Percentiles rank a stretch among this genome's conserved stretches.
These are phyloP conservation scores for Phytophthora idaei DNA, from an alignment of 352 stramenopile genomes.

Conservation along the genomic window DNA sequence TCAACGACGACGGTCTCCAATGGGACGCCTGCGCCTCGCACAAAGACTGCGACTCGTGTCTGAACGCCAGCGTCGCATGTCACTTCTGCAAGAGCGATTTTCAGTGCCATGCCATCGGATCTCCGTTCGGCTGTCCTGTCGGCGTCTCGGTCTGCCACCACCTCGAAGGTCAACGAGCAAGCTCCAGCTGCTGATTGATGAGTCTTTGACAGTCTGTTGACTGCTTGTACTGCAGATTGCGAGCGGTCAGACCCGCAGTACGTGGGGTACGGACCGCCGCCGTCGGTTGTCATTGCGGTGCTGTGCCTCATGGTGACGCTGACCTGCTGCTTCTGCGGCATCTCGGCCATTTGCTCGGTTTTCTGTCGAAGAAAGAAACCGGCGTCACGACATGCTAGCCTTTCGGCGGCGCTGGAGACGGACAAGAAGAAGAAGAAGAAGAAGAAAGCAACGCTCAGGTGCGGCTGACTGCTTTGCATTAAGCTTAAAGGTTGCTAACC, in stretches of 20 bases:
- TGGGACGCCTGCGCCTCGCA: constrained; percentile 55
- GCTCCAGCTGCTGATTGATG: neutral
- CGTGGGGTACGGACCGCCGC: constrained; percentile 81
- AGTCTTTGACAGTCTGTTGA: neutral
- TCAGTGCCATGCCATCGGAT: constrained; percentile 83
- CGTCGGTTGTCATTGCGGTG: constrained; percentile 84
- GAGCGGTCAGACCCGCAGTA: constrained; percentile 72
- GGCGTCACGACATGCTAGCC: constrained; percentile 24
- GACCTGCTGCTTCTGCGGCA: constrained; percentile 82
- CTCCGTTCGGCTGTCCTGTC: constrained; percentile 60
- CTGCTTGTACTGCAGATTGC: constrained; percentile 53
- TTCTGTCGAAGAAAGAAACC: constrained; percentile 50
- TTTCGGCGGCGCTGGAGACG: constrained; percentile 26
- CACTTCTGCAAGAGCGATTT: constrained; percentile 89
- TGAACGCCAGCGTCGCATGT: constrained; percentile 75
- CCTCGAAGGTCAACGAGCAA: constrained; percentile 55
- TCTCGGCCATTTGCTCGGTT: constrained; percentile 79
- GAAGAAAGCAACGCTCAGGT: constrained; percentile 35
- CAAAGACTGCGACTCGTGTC: constrained; percentile 78
- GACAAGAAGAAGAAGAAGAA: constrained; percentile 46
- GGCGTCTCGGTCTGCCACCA: constrained; percentile 85
- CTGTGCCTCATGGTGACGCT: constrained; percentile 81
- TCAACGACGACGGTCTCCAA: neutral
- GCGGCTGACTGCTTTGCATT: neutral
- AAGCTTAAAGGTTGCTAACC: constrained; percentile 8